Evolutionary conservation across 768 basidiomycete species (phyloP).

Genomic region (Leccinum broughii): DNA sequence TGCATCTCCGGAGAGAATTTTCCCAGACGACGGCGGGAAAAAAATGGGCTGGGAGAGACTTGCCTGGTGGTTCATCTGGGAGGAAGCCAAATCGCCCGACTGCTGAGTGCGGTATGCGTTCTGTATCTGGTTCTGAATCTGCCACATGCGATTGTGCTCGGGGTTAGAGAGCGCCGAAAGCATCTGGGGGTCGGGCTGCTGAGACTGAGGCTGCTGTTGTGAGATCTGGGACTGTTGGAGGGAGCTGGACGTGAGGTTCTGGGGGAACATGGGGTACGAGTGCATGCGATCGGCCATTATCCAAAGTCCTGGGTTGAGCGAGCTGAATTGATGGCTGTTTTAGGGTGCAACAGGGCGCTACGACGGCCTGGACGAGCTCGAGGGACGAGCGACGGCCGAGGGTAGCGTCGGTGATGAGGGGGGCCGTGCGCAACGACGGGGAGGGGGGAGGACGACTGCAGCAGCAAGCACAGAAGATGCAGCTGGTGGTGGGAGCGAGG

Average conservation of each 20-base stretch:
- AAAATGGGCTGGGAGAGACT: constrained; percentile 31
- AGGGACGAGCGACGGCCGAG: constrained; percentile 24
- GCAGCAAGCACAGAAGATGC: constrained; percentile 38
- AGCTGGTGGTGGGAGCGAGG: constrained; percentile 59
- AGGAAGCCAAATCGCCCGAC: constrained; percentile 40
- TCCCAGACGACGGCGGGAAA: constrained; percentile 20
- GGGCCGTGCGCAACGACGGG: constrained; percentile 49
- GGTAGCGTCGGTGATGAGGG: constrained; percentile 28
- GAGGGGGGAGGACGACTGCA: constrained; percentile 36
- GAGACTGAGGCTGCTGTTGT: constrained; percentile 47
- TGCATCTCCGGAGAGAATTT: constrained; percentile 14
- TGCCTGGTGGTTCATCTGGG: constrained; percentile 49
- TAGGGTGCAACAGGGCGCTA: constrained; percentile 28
- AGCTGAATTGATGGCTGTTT: constrained; percentile 33
- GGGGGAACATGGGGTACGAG: constrained; percentile 55
- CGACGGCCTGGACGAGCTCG: constrained; percentile 25
- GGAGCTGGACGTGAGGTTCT: constrained; percentile 46
- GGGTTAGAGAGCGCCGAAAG: constrained; percentile 44
- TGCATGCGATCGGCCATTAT: constrained; percentile 64
- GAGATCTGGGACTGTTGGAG: constrained; percentile 43
- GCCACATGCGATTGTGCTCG: constrained; percentile 59
- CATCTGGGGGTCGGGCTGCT: constrained; percentile 40
- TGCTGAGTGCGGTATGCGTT: constrained; percentile 45
- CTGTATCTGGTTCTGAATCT: constrained; percentile 46
- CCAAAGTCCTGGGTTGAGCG: constrained; percentile 31